Conservation (phyloP, 192 early-diverging fungal genomes). For the Blastocladiella britannica region DNA sequence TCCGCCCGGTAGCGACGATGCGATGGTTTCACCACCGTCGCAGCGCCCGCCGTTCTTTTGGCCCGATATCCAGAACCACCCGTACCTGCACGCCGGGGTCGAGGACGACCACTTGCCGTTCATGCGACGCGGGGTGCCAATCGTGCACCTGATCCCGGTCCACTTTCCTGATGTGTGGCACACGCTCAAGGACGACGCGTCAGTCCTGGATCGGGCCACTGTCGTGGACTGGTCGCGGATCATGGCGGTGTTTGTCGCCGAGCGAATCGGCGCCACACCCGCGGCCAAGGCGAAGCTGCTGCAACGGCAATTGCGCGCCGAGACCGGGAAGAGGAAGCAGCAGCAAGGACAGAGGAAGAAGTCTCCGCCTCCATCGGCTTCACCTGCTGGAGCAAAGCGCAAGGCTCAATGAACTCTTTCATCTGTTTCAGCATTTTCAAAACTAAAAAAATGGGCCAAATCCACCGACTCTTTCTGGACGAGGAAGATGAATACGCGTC, state of each 20-base stretch:
- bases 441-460: too few species aligned
- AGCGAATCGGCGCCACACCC: too few species aligned
- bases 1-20: conserved; percentile 1
- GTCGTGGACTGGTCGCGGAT: conserved; percentile 58
- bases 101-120: conserved; percentile 87
- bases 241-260: conserved; percentile 57
- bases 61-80: conserved; percentile 11
- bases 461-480: too few species aligned
- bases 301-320: too few species aligned
- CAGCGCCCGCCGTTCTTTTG: conserved; percentile 10
- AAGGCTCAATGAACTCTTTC: too few species aligned
- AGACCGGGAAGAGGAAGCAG: too few species aligned
- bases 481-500: too few species aligned
- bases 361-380: too few species aligned
- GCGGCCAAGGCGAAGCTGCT: too few species aligned
- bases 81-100: conserved; percentile 18
- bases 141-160: conserved; percentile 66
- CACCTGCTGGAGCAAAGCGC: too few species aligned
- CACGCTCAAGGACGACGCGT: conserved; percentile 46
- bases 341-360: too few species aligned
- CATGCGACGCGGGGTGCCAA: conserved; percentile 48
- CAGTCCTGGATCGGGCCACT: conserved; percentile 33
- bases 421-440: too few species aligned
- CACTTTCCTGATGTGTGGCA: conserved; percentile 86
- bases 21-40: conserved; percentile 7